Percentiles rank a stretch among this genome's conserved stretches.
Evolutionary conservation across 169 alveolate genomes (phyloP).

Genomic region (Plasmodium berghei): DNA sequence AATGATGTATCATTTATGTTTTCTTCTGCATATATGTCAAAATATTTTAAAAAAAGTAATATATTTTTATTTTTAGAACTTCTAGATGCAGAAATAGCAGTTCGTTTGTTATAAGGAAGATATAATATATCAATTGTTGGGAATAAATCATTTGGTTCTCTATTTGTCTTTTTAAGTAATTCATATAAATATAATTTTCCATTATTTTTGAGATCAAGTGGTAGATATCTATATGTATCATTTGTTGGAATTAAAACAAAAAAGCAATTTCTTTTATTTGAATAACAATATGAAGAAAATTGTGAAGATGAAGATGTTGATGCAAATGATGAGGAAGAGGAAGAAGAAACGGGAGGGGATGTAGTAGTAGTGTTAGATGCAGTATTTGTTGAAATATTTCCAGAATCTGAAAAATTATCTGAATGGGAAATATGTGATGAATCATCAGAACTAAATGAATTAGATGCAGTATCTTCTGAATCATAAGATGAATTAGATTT

Average conservation of each 20-base stretch:
- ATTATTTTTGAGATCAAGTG: conserved; percentile 49
- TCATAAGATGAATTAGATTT: neutral
- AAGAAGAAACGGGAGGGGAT: conserved; percentile 6
- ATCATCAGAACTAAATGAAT: too few relatives aligned
- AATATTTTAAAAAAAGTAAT: conserved; percentile 62
- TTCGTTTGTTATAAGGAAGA: conserved; percentile 49
- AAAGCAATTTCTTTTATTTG: conserved; percentile 49
- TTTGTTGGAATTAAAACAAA: conserved; percentile 23
- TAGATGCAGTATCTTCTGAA: too few relatives aligned
- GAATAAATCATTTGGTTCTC: conserved; percentile 56
- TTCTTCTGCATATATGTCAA: conserved; percentile 65
- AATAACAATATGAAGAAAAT: conserved; percentile 25
- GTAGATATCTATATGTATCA: conserved; percentile 55
- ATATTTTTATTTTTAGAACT: conserved; percentile 15
- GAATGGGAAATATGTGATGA: too few relatives aligned
- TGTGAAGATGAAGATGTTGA: conserved; percentile 23
- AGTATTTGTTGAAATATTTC: too few relatives aligned
- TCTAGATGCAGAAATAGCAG: conserved; percentile 6
- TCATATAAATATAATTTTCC: conserved; percentile 41
- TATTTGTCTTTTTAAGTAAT: conserved; percentile 47
- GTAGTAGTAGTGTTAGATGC: conserved; percentile 7
- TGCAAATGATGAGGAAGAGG: conserved; percentile 24
- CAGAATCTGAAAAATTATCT: too few relatives aligned
- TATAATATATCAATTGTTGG: conserved; percentile 73
- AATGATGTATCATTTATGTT: conserved; percentile 39